Base-by-base conservation (phyloP, 2,329 filamentous ascomycete species). In the Fonsecaea multimorphosa region DNA sequence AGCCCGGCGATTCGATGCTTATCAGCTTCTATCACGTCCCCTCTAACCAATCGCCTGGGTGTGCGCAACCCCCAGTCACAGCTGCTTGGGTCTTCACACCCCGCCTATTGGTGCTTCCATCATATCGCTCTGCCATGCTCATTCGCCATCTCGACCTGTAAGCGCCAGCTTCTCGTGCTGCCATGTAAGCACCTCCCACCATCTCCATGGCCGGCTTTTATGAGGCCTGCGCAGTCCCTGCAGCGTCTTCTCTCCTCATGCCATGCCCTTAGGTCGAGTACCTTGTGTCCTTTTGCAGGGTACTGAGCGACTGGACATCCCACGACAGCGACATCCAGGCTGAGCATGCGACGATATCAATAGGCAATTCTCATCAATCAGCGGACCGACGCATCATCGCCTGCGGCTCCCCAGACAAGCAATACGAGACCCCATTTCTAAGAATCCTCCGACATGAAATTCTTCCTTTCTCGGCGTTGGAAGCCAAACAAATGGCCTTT, bases 391-490 rank as follows among this genome's bases (percentile, higher is more conserved):
- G 49, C 57, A 60, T 12, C 19, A 51, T 34, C 36, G 32, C 49
- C 36, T 52, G 58, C 11, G 46, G 46, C 46, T 27, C 16, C 32
- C 11, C 58, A 60, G 46, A 54, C 31, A 14, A 49, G 9, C 22
- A 27, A 27, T 9, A 60, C 58, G 24, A 34, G 29, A 49, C 38
- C 14, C 19, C 31, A 9, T 54, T 40, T n/a, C 44, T 16, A 4
- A 31, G 52, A 38, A 9, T 6, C 29, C 32, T 36, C 9, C 64
- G 24, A 29, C 40, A 49, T 51, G 55, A 68, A 57, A 38, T 77
- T 78, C 74, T 83, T 81, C 74, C 77, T 87, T 61, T 83, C 86
- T 22, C 81, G 80, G 72, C 78, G 81, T 73, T 87, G 86, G 81
- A 82, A 83, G 62, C 78, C 83, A 31, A 82, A 83, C 49, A 71